Evolutionary conservation across 169 alveolate genomes (phyloP).

Genomic region (Plasmodium chabaudi): DNA sequence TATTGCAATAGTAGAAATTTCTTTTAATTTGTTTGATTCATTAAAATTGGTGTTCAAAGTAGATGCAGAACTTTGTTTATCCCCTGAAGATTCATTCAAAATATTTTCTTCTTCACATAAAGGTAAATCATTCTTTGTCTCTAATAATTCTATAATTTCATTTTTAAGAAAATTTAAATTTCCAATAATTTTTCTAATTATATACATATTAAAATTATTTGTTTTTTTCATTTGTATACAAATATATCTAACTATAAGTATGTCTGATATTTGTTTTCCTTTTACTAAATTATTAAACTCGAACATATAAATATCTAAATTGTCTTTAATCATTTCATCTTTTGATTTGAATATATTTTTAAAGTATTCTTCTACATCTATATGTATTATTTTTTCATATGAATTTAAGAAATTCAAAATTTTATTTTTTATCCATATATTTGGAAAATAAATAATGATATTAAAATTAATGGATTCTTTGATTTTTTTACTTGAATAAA

Average conservation of each 20-base stretch:
- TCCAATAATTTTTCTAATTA: conserved; percentile 14
- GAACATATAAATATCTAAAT: conserved; percentile 23
- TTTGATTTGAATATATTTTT: not conserved
- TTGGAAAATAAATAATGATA: conserved; percentile 57
- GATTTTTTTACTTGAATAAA: conserved; percentile 52
- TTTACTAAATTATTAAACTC: conserved; percentile 27
- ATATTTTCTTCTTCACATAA: not conserved
- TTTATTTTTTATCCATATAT: conserved; percentile 20
- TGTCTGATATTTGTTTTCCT: conserved; percentile 22
- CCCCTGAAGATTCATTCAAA: not conserved
- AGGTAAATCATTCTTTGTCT: not conserved
- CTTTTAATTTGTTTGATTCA: not conserved
- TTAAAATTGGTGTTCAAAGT: not conserved
- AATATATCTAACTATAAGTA: conserved; percentile 58
- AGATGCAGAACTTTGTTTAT: not conserved
- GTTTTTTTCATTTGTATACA: conserved; percentile 40
- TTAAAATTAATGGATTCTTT: conserved; percentile 27
- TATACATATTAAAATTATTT: conserved; percentile 36
- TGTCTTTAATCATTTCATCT: not conserved
- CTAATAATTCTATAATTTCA: not conserved
- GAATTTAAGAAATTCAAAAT: conserved; percentile 5
- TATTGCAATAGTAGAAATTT: conserved; percentile 2
- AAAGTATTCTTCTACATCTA: conserved; percentile 46
- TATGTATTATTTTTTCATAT: conserved; percentile 30
- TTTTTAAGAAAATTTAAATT: not conserved